phyloP scores from a whole-genome alignment of 2,329 filamentous ascomycete species.

The Cadophora luteo-olivacea region DNA sequence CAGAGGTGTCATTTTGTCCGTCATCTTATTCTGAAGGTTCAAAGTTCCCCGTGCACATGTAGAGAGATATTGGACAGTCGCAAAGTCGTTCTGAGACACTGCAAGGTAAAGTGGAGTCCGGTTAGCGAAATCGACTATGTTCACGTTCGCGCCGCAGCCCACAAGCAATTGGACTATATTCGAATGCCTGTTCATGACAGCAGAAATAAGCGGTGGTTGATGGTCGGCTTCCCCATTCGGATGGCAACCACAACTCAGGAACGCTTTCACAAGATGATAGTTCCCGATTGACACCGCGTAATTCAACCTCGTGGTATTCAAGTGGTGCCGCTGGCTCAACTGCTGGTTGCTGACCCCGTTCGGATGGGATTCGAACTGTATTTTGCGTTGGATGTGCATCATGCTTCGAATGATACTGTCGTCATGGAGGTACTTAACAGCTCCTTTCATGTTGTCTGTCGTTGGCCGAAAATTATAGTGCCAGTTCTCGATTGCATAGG shows the following conservation, averaged over 20 bases:
- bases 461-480: neutral
- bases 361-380: neutral
- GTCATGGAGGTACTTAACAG: neutral
- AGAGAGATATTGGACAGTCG: neutral
- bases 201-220: slow-evolving; percentile 5
- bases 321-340: neutral
- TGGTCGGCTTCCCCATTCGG: neutral
- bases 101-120: slow-evolving; percentile 7
- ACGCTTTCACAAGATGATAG: neutral
- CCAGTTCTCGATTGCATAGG: neutral
- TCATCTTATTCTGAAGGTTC: neutral
- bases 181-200: neutral
- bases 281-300: neutral
- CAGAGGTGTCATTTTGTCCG: neutral
- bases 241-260: neutral
- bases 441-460: neutral
- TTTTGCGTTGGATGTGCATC: neutral
- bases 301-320: neutral
- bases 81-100: neutral
- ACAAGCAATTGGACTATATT: neutral
- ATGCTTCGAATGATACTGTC: neutral
- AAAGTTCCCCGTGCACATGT: neutral
- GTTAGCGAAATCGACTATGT: neutral
- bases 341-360: neutral
- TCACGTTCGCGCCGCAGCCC: neutral